Evolutionary conservation across 2,329 filamentous ascomycete species (phyloP).

Genomic region (Tolypocladium pustulatum): DNA sequence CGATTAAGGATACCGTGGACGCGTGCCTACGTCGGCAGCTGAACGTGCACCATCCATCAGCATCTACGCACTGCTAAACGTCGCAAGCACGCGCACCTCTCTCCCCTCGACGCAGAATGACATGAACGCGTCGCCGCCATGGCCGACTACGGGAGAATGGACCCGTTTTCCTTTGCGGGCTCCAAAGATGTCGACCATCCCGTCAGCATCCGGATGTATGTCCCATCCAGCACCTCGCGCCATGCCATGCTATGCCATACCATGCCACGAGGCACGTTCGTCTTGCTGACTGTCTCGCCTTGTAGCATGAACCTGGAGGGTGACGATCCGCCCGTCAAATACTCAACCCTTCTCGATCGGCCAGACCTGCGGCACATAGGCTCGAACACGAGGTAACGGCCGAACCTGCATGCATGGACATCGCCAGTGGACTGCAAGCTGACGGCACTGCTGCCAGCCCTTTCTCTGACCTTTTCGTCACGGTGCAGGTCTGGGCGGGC

Average conservation of each 20-base stretch:
- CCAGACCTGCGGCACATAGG: slow-evolving; percentile 79
- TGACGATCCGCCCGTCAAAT: slow-evolving; percentile 28
- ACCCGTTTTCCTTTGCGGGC: slow-evolving; percentile 90
- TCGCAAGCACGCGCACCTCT: neutral
- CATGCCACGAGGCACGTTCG: neutral
- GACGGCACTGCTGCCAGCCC: slow-evolving; percentile 35
- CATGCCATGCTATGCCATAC: neutral
- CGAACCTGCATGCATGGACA: neutral
- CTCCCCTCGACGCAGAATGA: slow-evolving; percentile 11
- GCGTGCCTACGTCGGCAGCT: neutral
- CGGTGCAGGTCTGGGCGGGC: slow-evolving; percentile 87
- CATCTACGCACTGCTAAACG: neutral
- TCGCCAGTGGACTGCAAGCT: slow-evolving; percentile 5
- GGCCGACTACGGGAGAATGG: slow-evolving; percentile 52
- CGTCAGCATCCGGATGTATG: slow-evolving; percentile 55
- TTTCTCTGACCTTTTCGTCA: slow-evolving; percentile 84
- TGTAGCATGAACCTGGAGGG: slow-evolving; percentile 37
- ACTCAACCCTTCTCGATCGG: slow-evolving; percentile 64
- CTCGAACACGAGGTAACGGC: slow-evolving; percentile 61
- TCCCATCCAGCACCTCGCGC: slow-evolving; percentile 1
- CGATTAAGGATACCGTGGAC: no score
- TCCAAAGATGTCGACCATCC: slow-evolving; percentile 75
- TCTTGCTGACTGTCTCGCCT: slow-evolving; percentile 8
- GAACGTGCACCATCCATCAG: neutral
- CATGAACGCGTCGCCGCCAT: slow-evolving; percentile 16